Evolutionary conservation across 352 stramenopile genomes (phyloP).

Genomic region (Globisporangium cystogenes): DNA sequence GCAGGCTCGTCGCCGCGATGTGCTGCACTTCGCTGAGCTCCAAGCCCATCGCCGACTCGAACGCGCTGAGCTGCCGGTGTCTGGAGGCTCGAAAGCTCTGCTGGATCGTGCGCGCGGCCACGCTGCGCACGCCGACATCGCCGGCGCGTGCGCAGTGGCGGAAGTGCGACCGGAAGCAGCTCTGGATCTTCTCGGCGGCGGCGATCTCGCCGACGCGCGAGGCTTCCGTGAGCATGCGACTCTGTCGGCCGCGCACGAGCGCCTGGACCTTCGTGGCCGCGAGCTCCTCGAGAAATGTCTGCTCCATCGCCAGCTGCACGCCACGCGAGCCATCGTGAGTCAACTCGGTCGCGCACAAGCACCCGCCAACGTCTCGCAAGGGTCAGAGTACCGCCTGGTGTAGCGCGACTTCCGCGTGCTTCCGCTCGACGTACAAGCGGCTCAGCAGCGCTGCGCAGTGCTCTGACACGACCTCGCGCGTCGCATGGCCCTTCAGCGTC

Average conservation of each 20-base stretch:
- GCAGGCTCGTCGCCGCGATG: conserved; percentile 49
- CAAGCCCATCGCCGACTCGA: conserved; percentile 24
- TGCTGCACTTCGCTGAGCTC: conserved; percentile 38
- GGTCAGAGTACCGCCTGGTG: conserved; percentile 31
- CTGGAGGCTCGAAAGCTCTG: conserved; percentile 27
- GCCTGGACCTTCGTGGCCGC: conserved; percentile 59
- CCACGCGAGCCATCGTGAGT: not conserved
- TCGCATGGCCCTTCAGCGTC: conserved; percentile 17
- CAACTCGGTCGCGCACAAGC: not conserved
- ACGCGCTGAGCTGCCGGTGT: conserved; percentile 10
- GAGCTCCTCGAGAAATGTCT: conserved; percentile 39
- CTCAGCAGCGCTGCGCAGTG: conserved; percentile 35
- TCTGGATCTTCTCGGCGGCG: conserved; percentile 46
- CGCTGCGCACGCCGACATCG: conserved; percentile 29
- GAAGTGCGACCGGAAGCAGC: conserved; percentile 25
- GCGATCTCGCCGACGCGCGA: conserved; percentile 31
- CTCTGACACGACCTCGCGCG: conserved; percentile 19
- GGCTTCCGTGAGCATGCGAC: conserved; percentile 41
- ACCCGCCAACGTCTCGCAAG: not conserved
- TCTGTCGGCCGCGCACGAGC: conserved; percentile 51
- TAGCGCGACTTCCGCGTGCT: conserved; percentile 41
- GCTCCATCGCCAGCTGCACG: conserved; percentile 28
- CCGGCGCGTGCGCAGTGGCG: conserved; percentile 2
- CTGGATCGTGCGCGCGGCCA: conserved; percentile 52
- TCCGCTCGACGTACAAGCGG: conserved; percentile 51